phyloP scores from a whole-genome alignment of 129 eudicot species.

The Mikania micrantha region DNA sequence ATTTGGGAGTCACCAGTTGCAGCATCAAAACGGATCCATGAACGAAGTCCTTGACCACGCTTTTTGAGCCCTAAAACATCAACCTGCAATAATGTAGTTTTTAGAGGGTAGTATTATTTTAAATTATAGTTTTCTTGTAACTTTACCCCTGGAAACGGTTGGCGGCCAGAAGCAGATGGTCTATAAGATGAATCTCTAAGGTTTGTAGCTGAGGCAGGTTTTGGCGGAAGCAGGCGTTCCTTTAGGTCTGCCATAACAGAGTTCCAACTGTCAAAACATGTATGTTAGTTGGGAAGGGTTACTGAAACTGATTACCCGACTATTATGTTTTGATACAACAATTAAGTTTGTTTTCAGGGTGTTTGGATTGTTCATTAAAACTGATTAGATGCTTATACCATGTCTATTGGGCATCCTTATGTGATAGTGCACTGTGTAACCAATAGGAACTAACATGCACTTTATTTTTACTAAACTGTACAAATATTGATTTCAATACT shows the following conservation, averaged over 20 bases:
- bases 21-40: conserved; percentile 95
- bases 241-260: conserved; percentile 72
- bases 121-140: not conserved
- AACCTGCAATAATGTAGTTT: not conserved
- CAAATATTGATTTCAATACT: not conserved
- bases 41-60: conserved; percentile 95
- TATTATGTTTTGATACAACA: not conserved
- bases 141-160: conserved; percentile 58
- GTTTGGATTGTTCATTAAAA: not conserved
- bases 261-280: conserved; percentile 25
- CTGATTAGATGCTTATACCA: not conserved
- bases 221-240: conserved; percentile 68
- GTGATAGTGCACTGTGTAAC: not conserved
- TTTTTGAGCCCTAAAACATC: conserved; percentile 81
- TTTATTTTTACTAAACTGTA: not conserved
- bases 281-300: not conserved
- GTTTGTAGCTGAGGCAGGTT: conserved; percentile 69
- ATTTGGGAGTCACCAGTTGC: conserved; percentile 66
- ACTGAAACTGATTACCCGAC: not conserved
- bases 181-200: conserved; percentile 58
- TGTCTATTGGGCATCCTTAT: not conserved
- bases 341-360: not conserved
- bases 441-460: not conserved
- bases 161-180: conserved; percentile 78
- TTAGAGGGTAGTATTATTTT: not conserved